These are phyloP conservation scores for Aspergillus costaricaensis DNA, from an alignment of 2,329 filamentous ascomycete species.

Conservation along the genomic window DNA sequence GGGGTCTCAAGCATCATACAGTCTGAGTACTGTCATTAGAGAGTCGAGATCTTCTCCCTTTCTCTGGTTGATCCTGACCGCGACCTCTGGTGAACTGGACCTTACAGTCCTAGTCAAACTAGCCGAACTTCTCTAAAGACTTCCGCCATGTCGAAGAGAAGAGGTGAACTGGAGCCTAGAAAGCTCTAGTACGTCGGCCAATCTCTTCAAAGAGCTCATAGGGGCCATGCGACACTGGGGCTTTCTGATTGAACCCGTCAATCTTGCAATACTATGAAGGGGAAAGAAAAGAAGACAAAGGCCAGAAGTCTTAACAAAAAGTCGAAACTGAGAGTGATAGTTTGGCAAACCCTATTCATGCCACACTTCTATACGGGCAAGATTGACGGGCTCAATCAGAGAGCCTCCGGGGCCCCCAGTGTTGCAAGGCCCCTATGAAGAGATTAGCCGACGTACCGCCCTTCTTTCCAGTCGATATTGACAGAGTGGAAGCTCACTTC, in stretches of 20 bases:
- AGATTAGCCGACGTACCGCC: conserved; percentile 31
- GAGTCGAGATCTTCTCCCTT: too few species aligned
- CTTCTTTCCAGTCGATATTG: neutral
- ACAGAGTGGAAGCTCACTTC: conserved; percentile 10
- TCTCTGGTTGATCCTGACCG: too few species aligned
- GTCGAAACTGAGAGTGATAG: conserved; percentile 17
- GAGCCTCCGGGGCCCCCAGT: neutral
- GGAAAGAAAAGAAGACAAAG: too few species aligned
- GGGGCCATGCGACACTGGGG: too few species aligned
- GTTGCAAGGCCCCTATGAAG: conserved; percentile 20
- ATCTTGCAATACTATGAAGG: too few species aligned
- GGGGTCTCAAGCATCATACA: too few species aligned
- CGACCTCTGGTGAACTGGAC: too few species aligned
- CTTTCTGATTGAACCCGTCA: too few species aligned
- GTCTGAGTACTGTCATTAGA: too few species aligned
- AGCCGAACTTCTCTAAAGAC: too few species aligned
- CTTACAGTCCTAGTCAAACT: too few species aligned
- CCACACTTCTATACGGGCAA: conserved; percentile 9
- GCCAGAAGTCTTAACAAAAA: too few species aligned
- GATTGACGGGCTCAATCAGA: conserved; percentile 7
- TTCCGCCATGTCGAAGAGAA: conserved; percentile 20
- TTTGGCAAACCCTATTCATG: conserved; percentile 4
- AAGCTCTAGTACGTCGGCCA: neutral
- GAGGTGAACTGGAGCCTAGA: conserved; percentile 20
- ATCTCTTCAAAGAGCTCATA: neutral